Evolutionary conservation across 2,329 filamentous ascomycete genomes (phyloP), one percentile per base, ranked within the genome.

Genomic region (Endothia cerciana): DNA sequence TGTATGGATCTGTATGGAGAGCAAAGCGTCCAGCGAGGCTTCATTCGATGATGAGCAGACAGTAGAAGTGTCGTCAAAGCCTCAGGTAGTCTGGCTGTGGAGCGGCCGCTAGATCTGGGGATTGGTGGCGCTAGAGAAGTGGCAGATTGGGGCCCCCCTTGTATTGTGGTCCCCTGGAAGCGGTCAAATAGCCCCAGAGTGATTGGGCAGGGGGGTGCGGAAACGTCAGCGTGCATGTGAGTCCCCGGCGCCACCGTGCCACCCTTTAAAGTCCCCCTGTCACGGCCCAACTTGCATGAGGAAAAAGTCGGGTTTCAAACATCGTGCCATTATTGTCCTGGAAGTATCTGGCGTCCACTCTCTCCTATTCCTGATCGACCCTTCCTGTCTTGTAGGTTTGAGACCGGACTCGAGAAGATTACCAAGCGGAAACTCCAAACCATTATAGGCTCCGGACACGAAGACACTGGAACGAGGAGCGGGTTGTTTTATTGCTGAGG

Each of bases 281-380:
- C n/a, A n/a, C 55, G 10, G 41, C 17, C 60, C 47, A 28, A 53
- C 47, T 40, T 51, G 22, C 10, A 17, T 8, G 19, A 45, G n/a
- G 59, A 28, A 62, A 62, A 62, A 55, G 60, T 62, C 49, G 60
- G 60, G 60, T 55, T 62, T 40, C 60, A 38, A n/a, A 61, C 19
- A 28, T 43, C 57, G 36, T 45, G 38, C 25, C 57, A 59, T 30
- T 59, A 13, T 40, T 17, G 11, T 58, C 2, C 3, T 45, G 7
- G 22, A 41, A 3, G 10, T 22, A 30, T 13, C 40, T 45, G 19
- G 15, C 38, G 36, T 38, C 25, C 25, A 25, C 38, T 33, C 22
- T 45, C 57, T 59, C 57, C 38, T 38, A 30, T 59, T 8, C 40
- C 17, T 45, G 40, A 30, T 40, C 40, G 36, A 59, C 36, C 40